These are phyloP conservation scores for Oropetium thomaeum DNA, from an alignment of 176 grass and related monocot genomes.

Conservation along the genomic window DNA sequence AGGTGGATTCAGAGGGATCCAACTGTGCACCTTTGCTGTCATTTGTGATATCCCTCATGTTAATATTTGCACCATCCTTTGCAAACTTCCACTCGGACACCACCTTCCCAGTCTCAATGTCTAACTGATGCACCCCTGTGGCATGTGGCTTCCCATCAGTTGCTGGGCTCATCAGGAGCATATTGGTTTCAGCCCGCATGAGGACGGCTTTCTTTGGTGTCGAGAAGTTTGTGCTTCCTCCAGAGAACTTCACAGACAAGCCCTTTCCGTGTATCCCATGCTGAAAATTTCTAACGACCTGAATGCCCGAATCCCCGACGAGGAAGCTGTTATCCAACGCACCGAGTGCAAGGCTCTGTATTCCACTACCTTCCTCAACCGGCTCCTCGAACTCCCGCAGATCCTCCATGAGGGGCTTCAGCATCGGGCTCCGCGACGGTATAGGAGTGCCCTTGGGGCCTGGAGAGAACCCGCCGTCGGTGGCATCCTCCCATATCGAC, in stretches of 20 bases:
- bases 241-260: conserved; percentile 63
- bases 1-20: conserved; percentile 79
- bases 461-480: conserved; percentile 30
- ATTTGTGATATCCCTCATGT: conserved; percentile 89
- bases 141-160: conserved; percentile 77
- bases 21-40: conserved; percentile 85
- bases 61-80: conserved; percentile 77
- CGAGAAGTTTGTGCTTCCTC: conserved; percentile 37
- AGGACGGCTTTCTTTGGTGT: conserved; percentile 89
- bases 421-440: conserved; percentile 13
- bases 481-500: conserved; percentile 78
- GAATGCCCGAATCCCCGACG: conserved; percentile 56
- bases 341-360: conserved; percentile 75
- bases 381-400: conserved; percentile 81
- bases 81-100: conserved; percentile 88
- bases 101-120: conserved; percentile 84
- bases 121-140: conserved; percentile 70
- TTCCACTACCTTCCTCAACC: conserved; percentile 52
- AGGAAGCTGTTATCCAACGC: conserved; percentile 78
- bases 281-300: conserved; percentile 74
- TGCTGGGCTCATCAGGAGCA: conserved; percentile 96
- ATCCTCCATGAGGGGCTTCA: conserved; percentile 67
- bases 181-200: conserved; percentile 88
- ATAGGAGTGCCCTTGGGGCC: conserved; percentile 37
- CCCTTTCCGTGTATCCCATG: conserved; percentile 91